Conservation (phyloP, 169 alveolate species). For the Cryptosporidium xiaoi region DNA sequence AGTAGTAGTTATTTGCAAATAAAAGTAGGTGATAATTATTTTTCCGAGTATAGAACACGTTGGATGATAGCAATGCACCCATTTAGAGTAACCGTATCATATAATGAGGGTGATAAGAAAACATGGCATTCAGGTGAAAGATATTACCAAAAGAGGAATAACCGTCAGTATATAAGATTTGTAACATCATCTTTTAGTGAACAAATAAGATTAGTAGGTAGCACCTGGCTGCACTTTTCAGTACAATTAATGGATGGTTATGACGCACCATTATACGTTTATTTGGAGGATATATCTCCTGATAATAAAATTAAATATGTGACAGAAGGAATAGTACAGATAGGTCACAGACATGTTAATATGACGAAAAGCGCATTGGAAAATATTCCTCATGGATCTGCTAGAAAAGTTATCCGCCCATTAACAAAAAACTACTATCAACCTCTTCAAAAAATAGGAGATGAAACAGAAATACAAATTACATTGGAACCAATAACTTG, state of each 20-base stretch:
- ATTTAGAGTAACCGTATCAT: conserved; percentile 76
- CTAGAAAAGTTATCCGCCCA: conserved; percentile 65
- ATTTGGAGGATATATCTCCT: conserved; percentile 77
- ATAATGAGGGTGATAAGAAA: conserved; percentile 57
- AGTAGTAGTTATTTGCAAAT: conserved; percentile 39
- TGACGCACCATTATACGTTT: conserved; percentile 77
- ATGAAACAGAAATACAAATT: conserved; percentile 53
- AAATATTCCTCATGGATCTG: conserved; percentile 69
- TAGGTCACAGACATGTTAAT: conserved; percentile 71
- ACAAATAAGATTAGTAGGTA: conserved; percentile 73
- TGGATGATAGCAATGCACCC: conserved; percentile 82
- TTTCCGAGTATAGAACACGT: conserved; percentile 74
- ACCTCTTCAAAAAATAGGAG: conserved; percentile 71
- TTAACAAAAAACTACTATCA: conserved; percentile 41
- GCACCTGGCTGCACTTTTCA: conserved; percentile 75
- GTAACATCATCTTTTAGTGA: conserved; percentile 58
- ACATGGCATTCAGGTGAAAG: conserved; percentile 69
- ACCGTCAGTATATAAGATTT: conserved; percentile 66
- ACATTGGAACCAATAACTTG: conserved; percentile 78
- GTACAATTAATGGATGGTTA: conserved; percentile 74
- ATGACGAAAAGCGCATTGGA: conserved; percentile 67
- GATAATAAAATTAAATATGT: conserved; percentile 62
- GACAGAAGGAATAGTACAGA: conserved; percentile 78
- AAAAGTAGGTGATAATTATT: conserved; percentile 64
- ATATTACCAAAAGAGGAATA: conserved; percentile 45